A percentile compares a stretch with the other conserved stretches of the same genome.
Conservation (phyloP, 2,329 filamentous ascomycete genomes). For the Fusarium austroafricanum region DNA sequence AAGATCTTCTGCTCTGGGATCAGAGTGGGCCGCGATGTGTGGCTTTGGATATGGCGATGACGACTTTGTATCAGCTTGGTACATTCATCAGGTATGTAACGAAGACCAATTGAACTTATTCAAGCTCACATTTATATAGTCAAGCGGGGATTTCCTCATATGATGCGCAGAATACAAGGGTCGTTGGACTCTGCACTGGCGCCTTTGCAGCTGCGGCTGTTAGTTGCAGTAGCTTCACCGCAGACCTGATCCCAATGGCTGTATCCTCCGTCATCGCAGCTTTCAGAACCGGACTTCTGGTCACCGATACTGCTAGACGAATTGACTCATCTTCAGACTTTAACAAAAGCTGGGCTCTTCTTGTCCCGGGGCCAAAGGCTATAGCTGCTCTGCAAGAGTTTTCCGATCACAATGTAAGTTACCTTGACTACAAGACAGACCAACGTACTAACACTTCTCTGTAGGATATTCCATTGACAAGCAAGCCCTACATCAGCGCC, state of each 20-base stretch:
- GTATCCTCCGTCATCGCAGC: slow-evolving; percentile 26
- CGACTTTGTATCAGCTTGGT: slow-evolving; percentile 36
- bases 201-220: slow-evolving; percentile 38
- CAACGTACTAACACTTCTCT: neutral
- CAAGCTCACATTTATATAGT: rapidly evolving
- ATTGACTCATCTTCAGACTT: slow-evolving; percentile 12
- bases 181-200: slow-evolving; percentile 39
- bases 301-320: slow-evolving; percentile 26
- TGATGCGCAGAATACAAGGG: slow-evolving; percentile 25
- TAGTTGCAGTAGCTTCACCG: slow-evolving; percentile 36
- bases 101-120: too few species aligned
- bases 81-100: slow-evolving; percentile 28
- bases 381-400: slow-evolving; percentile 11
- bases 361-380: slow-evolving; percentile 27
- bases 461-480: slow-evolving; percentile 24
- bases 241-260: slow-evolving; percentile 34
- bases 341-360: slow-evolving; percentile 35
- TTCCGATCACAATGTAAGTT: neutral
- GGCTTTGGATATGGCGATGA: slow-evolving; percentile 40
- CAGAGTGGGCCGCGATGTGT: slow-evolving; percentile 33
- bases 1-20: slow-evolving; percentile 36
- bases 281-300: slow-evolving; percentile 34
- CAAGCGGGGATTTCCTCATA: slow-evolving; percentile 32
- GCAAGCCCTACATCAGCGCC: slow-evolving; percentile 36
- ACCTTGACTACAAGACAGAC: rapidly evolving